Percentiles rank a stretch among this genome's conserved stretches.
Evolutionary conservation across 208 protist species (phyloP).

Genomic region (Endotrypanum monterogeii): DNA sequence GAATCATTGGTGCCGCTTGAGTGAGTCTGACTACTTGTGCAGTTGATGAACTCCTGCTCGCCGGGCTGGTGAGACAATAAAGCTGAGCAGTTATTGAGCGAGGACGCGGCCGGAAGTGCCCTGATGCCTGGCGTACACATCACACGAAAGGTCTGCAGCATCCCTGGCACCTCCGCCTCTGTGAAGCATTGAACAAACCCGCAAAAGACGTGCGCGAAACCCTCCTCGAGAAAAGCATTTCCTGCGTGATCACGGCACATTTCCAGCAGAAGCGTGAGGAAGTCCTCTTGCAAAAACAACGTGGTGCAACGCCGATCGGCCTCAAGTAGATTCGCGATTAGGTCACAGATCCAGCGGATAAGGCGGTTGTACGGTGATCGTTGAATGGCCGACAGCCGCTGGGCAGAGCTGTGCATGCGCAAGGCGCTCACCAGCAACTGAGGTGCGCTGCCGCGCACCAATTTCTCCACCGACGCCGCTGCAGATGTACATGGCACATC

Average conservation of each 20-base stretch:
- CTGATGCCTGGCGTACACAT: background rate
- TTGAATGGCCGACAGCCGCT: constrained; percentile 16
- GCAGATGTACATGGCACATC: constrained; percentile 30
- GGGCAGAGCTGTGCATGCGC: constrained; percentile 40
- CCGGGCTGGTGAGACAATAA: background rate
- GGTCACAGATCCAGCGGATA: constrained; percentile 42
- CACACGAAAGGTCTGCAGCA: background rate
- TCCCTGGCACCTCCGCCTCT: constrained; percentile 3
- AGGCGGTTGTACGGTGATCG: constrained; percentile 33
- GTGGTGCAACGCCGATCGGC: constrained; percentile 31
- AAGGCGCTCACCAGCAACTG: constrained; percentile 61
- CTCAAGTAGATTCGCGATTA: constrained; percentile 47
- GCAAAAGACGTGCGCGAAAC: constrained; percentile 28
- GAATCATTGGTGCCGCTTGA: background rate
- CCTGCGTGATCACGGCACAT: constrained; percentile 36
- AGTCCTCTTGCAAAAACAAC: constrained; percentile 45
- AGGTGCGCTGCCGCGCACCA: constrained; percentile 49
- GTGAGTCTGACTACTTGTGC: background rate
- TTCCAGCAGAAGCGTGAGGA: constrained; percentile 44
- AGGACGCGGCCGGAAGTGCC: background rate
- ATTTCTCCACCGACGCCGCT: constrained; percentile 35
- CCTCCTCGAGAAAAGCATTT: constrained; percentile 21
- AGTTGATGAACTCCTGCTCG: background rate
- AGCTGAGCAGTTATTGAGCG: background rate
- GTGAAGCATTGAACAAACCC: constrained; percentile 30